phyloP scores from a whole-genome alignment of 192 early-diverging fungal genomes.

The Coemansia sp. region DNA sequence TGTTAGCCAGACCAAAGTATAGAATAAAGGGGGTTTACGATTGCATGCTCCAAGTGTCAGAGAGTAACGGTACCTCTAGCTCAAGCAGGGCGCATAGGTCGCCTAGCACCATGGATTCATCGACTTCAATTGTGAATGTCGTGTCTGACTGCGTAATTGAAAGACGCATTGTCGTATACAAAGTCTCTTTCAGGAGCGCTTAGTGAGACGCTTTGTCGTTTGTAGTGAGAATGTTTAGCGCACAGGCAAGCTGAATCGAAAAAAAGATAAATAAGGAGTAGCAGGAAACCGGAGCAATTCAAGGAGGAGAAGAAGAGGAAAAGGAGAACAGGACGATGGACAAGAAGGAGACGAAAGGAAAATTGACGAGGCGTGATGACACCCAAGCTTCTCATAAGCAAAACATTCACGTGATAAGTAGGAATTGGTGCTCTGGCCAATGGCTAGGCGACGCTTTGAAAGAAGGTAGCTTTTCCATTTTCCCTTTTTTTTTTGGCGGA shows the following conservation, averaged over 20 bases:
- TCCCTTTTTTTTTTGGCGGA: not conserved
- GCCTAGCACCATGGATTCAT: conserved; percentile 74
- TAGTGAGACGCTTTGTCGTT: not conserved
- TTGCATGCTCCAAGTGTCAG: not conserved
- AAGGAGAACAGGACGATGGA: too few species aligned
- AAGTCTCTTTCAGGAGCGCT: not conserved
- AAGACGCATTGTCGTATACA: conserved; percentile 29
- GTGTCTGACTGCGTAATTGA: conserved; percentile 34
- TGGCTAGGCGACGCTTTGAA: not conserved
- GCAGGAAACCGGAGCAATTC: not conserved
- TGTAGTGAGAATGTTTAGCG: not conserved
- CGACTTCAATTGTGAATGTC: conserved; percentile 62
- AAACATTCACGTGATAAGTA: not conserved
- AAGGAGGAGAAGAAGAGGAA: not conserved
- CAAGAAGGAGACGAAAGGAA: not conserved
- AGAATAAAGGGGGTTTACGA: not conserved
- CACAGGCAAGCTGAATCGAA: not conserved
- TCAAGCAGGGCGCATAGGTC: conserved; percentile 86
- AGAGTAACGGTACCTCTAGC: conserved; percentile 62
- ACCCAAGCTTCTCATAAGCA: not conserved
- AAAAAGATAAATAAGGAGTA: not conserved
- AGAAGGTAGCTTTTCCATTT: not conserved
- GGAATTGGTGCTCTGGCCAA: not conserved
- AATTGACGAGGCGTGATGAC: not conserved
- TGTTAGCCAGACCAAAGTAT: not conserved